These are phyloP conservation scores for Cenchrus fungigraminus DNA, from an alignment of 176 grass and related monocot genomes.

Conservation along the genomic window DNA sequence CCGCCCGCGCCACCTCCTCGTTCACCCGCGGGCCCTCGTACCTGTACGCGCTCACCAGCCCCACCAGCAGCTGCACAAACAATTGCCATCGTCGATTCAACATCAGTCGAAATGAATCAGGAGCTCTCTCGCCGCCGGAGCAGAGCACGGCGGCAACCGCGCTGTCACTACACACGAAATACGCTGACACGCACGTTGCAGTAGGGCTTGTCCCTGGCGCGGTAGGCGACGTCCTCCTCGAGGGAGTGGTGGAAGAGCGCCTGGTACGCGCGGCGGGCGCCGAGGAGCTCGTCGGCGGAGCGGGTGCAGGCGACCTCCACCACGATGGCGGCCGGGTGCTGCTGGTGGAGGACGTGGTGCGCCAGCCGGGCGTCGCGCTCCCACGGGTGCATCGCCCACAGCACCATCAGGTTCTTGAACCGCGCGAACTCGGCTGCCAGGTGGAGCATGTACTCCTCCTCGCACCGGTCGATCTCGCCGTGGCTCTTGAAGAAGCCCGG, in stretches of 20 bases:
- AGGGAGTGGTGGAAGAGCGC: conserved; percentile 86
- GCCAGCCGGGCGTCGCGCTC: conserved; percentile 84
- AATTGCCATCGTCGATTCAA: background rate
- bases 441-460: conserved; percentile 67
- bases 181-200: conserved; percentile 48
- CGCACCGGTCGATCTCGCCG: conserved; percentile 67
- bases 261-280: conserved; percentile 77
- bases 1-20: conserved; percentile 61
- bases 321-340: conserved; percentile 56
- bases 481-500: conserved; percentile 52
- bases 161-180: too few species aligned
- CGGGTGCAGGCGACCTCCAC: conserved; percentile 84
- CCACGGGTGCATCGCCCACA: conserved; percentile 95
- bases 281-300: conserved; percentile 83
- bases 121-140: background rate
- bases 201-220: conserved; percentile 65
- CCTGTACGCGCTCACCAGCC: conserved; percentile 86
- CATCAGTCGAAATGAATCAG: background rate
- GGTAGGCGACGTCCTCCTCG: conserved; percentile 91
- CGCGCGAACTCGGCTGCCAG: conserved; percentile 78
- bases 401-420: conserved; percentile 84
- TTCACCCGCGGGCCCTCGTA: conserved; percentile 74
- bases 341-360: conserved; percentile 77
- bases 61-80: conserved; percentile 62
- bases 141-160: too few species aligned